Evolutionary conservation across 2,329 filamentous ascomycete species (phyloP), one percentile per base, ranked within the genome.

Genomic region (Fonsecaea pedrosoi): DNA sequence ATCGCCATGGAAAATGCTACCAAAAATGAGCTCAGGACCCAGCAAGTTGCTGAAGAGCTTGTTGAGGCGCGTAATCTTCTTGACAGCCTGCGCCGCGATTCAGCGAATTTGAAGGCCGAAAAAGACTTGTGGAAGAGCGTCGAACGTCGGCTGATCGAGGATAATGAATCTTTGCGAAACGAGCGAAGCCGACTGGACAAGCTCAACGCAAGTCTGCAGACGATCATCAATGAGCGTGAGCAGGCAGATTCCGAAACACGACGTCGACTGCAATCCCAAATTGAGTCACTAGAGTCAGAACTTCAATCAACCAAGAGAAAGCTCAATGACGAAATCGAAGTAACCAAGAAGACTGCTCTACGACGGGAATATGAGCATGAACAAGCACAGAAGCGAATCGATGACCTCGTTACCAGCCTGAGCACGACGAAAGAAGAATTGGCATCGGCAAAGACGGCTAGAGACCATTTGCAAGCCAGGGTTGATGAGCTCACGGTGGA

Each of bases 61-160:
- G 89, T 98, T 9, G 95, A 97, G 77, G 89, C 91, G 4, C 90
- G 89, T 76, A 90, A 90, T 37, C 81, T 94, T 60, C 83, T 91
- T 3, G 94, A 99, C 75, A 94, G 92, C 74, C 86, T 97, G 78
- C 90, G 93, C 60, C 93, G 92, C 71, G 95, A 99, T 77, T 92
- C 90, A 62, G 90, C 93, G 15, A 97, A 98, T 75, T 86, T 97
- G 38, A 97, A 96, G 78, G 94, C 94, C 0, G 94, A 98, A 78
- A 97, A 97, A 80, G 91, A 92, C 42, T 84, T 99, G 9, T 97
- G 92, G 91, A 96, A 95, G 81, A 92, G 90, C 64, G 96, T 97
- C 38, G 94, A 98, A 76, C 90, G 91, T 70, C 89, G 96, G 60
- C 84, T 98, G 53, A 90, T 87, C 69, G 92, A 95, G 73, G 94